Evolutionary conservation across 1,284 basidiomycete species (phyloP), one percentile per base, ranked within the genome.

Genomic region (Trametes sp.): DNA sequence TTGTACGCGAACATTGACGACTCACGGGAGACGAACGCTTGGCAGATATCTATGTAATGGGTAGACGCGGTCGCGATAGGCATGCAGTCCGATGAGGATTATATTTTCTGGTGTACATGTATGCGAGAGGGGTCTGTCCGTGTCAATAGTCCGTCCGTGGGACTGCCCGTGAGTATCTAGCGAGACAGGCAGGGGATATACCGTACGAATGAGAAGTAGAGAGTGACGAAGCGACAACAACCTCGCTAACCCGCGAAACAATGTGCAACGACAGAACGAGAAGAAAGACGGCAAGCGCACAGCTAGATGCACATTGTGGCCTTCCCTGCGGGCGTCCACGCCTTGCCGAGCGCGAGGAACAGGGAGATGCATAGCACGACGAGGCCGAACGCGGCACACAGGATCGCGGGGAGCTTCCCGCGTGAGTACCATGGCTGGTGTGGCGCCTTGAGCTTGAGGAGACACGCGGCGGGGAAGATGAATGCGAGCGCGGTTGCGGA

Each of bases 401-500:
- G 61, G 49, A 90, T 81, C 0, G 96, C 93, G 0, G 93, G 89
- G 16, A 96, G 80, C 73, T 92, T 94, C 41, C 82, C 76, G 31
- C 86, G 84, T 48, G 87, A 84, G 67, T 88, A 81, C 87, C 92
- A 91, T 7, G 85, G 84, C 16, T 82, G 76, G 6, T 77, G 76
- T 28, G 83, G 79, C 57, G 88, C 84, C 13, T 83, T 75, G 57
- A 98, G 87, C 70, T 90, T 89, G 72, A 93, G 80, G 79, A 93
- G 96, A 72, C 95, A 96, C 2, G 87, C 88, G 0, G 96, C 92
- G 7, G 96, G 93, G 76, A 96, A 95, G 70, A 98, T 95, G 80
- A 93, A 99, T 0, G 97, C 97, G 21, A 99, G 85, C 0, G 95
- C 90, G 0, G 96, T 98, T 0, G 97, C 97, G 28, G 94, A 95